Evolutionary conservation across 1,284 basidiomycete species (phyloP).

Genomic region (Farysia itapuensis): DNA sequence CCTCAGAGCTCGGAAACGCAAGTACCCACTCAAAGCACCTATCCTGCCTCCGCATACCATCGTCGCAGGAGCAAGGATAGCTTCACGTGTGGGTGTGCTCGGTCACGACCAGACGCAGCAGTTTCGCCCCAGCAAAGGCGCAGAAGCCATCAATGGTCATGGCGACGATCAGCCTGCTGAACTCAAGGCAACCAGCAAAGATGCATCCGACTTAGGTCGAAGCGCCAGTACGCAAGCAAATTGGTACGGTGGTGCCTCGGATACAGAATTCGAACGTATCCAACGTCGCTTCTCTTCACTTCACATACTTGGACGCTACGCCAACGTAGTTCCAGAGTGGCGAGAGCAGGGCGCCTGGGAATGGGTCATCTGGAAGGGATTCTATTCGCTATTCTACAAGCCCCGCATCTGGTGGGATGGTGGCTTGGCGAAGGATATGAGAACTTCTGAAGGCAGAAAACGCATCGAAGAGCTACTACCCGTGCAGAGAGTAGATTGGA

Average conservation of each 20-base stretch:
- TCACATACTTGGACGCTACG: constrained; percentile 46
- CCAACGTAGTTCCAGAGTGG: constrained; percentile 64
- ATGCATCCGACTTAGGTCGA: background rate
- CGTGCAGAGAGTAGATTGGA: constrained; percentile 33
- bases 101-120: no score
- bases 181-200: background rate
- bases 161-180: background rate
- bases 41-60: constrained; percentile 31
- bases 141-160: background rate
- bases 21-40: constrained; percentile 24
- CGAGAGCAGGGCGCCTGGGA: constrained; percentile 63
- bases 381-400: constrained; percentile 35
- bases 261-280: constrained; percentile 59
- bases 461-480: constrained; percentile 38
- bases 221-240: background rate
- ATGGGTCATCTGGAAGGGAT: constrained; percentile 44
- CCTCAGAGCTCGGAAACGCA: constrained; percentile 20
- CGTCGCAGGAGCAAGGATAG: constrained; percentile 17
- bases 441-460: constrained; percentile 22
- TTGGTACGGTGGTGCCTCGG: constrained; percentile 44
- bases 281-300: constrained; percentile 57
- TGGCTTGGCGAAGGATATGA: constrained; percentile 46
- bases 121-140: background rate
- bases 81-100: constrained; percentile 23
- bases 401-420: constrained; percentile 51